Conservation (phyloP, 768 basidiomycete genomes). For the Boletus subparvulus region DNA sequence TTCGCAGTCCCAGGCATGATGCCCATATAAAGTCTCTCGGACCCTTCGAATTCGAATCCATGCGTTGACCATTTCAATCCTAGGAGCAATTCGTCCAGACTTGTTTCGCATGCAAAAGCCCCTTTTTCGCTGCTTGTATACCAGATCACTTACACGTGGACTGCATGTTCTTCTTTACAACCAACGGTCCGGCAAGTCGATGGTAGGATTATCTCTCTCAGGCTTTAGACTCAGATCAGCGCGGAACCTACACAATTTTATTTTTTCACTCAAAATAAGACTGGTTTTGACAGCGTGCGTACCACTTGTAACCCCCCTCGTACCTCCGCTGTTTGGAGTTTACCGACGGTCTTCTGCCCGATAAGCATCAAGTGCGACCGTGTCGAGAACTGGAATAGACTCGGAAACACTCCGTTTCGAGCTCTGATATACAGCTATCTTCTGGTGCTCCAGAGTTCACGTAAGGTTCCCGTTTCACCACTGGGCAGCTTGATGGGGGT, state of each 20-base stretch:
- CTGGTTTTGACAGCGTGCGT: slow-evolving; percentile 27
- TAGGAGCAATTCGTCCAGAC: neutral
- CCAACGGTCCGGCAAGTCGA: slow-evolving; percentile 7
- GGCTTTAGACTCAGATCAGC: slow-evolving; percentile 20
- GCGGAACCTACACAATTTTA: slow-evolving; percentile 11
- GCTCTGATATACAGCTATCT: slow-evolving; percentile 1
- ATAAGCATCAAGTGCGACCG: slow-evolving; percentile 6
- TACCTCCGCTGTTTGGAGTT: slow-evolving; percentile 18
- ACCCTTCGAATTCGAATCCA: slow-evolving; percentile 7
- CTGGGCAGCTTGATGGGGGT: slow-evolving; percentile 3
- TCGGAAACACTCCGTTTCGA: slow-evolving; percentile 2
- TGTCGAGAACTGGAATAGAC: slow-evolving; percentile 15
- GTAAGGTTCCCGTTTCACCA: slow-evolving; percentile 16
- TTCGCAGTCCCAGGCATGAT: slow-evolving; percentile 16
- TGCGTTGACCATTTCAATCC: slow-evolving; percentile 8
- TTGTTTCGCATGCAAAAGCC: slow-evolving; percentile 27
- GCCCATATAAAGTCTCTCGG: slow-evolving; percentile 17
- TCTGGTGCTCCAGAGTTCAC: neutral
- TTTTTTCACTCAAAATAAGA: slow-evolving; percentile 6
- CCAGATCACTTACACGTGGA: slow-evolving; percentile 29
- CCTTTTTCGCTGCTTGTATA: slow-evolving; percentile 17
- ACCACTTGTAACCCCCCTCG: neutral
- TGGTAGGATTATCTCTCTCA: slow-evolving; percentile 23
- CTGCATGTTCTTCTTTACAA: slow-evolving; percentile 7
- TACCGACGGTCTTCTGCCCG: slow-evolving; percentile 6